Conservation (phyloP, 2,329 filamentous ascomycete species). For the Tolypocladium sp. region DNA sequence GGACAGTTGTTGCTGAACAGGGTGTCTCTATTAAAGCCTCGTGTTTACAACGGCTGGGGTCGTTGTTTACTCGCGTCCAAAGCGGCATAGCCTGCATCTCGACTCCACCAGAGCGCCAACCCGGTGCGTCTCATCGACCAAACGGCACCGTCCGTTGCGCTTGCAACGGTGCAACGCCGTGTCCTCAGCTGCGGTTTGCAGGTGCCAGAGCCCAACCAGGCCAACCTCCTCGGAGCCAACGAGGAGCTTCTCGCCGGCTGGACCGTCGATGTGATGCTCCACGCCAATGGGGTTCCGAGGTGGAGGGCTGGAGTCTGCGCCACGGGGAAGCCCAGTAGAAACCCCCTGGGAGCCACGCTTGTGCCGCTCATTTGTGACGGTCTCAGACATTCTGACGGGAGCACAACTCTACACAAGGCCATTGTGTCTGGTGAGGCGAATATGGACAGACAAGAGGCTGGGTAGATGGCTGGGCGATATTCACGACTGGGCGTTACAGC, state of each 20-base stretch:
- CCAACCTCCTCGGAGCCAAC: background rate
- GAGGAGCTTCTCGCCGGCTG: background rate
- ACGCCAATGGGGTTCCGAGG: background rate
- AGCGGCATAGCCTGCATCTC: conserved; percentile 12
- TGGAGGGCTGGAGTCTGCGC: background rate
- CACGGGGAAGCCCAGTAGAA: background rate
- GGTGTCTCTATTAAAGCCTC: conserved; percentile 13
- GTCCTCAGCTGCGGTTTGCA: background rate
- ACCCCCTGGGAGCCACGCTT: background rate
- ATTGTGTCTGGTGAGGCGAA: background rate
- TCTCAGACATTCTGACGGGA: background rate
- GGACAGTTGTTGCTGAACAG: conserved; percentile 9
- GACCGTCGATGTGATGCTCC: background rate
- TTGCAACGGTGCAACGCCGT: background rate
- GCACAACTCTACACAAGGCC: background rate
- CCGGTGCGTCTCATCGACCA: conserved; percentile 6
- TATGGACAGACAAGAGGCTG: background rate
- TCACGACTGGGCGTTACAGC: background rate
- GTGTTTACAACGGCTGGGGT: conserved; percentile 11
- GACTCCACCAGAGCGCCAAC: conserved; percentile 8
- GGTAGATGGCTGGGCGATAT: background rate
- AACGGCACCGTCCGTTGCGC: background rate
- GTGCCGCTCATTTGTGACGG: background rate
- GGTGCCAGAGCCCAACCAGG: background rate
- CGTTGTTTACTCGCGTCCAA: conserved; percentile 16